phyloP scores from a whole-genome alignment of 1,284 basidiomycete species.

The Pyrrhoderma lamaoense region DNA sequence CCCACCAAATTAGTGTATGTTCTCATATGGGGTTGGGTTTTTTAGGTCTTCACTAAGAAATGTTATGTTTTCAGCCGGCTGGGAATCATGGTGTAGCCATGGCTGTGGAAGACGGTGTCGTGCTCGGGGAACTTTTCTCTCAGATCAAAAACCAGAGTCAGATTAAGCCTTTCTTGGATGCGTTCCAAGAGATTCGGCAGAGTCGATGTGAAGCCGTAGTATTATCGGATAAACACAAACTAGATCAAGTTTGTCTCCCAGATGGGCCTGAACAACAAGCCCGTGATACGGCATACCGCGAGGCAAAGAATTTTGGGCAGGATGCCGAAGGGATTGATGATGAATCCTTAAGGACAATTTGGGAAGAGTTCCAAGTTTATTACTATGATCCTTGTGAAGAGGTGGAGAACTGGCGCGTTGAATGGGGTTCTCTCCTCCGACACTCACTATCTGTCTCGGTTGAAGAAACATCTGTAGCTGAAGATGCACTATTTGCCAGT shows the following conservation, averaged over 20 bases:
- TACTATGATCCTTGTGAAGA: constrained; percentile 16
- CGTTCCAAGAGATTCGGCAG: constrained; percentile 44
- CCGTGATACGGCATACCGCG: constrained; percentile 29
- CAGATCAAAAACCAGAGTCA: constrained; percentile 42
- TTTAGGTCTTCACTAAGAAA: background rate
- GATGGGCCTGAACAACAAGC: constrained; percentile 29
- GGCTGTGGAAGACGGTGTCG: constrained; percentile 47
- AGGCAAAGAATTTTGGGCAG: background rate
- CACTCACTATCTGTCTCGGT: too few species aligned
- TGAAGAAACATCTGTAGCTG: too few species aligned
- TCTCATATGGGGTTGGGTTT: background rate
- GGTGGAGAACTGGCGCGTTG: constrained; percentile 15
- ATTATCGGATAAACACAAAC: constrained; percentile 1
- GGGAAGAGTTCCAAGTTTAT: constrained; percentile 13
- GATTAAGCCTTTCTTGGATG: constrained; percentile 42
- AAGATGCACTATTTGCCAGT: too few species aligned
- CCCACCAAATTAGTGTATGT: constrained; percentile 35
- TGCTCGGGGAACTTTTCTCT: constrained; percentile 49
- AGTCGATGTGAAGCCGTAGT: constrained; percentile 30
- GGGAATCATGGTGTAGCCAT: constrained; percentile 8
- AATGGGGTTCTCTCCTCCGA: constrained; percentile 7
- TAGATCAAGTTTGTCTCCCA: constrained; percentile 1
- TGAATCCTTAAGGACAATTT: constrained; percentile 1
- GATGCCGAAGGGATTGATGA: background rate
- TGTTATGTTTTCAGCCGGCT: constrained; percentile 2